Conservation (phyloP, 495 filamentous ascomycete genomes). For the Penicillium lividum region DNA sequence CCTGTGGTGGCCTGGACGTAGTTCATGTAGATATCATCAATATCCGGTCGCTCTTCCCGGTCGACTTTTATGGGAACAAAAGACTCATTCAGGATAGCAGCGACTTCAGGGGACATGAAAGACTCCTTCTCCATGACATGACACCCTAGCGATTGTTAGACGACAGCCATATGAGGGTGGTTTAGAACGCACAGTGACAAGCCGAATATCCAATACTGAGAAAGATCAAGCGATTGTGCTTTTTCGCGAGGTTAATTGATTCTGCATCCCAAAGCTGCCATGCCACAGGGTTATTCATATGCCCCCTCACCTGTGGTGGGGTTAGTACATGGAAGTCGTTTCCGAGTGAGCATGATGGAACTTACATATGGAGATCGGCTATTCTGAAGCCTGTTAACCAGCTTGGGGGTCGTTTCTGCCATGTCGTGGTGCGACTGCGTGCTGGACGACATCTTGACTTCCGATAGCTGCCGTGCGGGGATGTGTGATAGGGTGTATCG, state of each 20-base stretch:
- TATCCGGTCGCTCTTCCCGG: constrained; percentile 90
- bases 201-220: constrained; percentile 95
- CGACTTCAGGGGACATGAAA: constrained; percentile 80
- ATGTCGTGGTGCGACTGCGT: constrained; percentile 35
- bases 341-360: neutral
- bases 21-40: constrained; percentile 98
- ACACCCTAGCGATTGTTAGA: constrained; percentile 60
- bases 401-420: constrained; percentile 30
- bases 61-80: constrained; percentile 96
- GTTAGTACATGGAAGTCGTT: constrained; percentile 13
- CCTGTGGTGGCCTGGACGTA: constrained; percentile 94
- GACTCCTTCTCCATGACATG: constrained; percentile 95
- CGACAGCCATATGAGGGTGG: neutral
- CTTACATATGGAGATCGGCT: constrained; percentile 81
- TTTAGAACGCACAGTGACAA: constrained; percentile 78
- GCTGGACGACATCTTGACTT: constrained; percentile 10
- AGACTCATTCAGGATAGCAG: constrained; percentile 76
- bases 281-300: constrained; percentile 82
- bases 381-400: constrained; percentile 70
- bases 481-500: constrained; percentile 9
- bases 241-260: constrained; percentile 72
- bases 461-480: neutral
- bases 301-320: constrained; percentile 63
- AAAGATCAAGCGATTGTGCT: constrained; percentile 83
- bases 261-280: constrained; percentile 90